Percentiles rank a stretch among this genome's conserved stretches.
Conservation (phyloP, 257 asterid species). For the Nyctanthes arbortristis region DNA sequence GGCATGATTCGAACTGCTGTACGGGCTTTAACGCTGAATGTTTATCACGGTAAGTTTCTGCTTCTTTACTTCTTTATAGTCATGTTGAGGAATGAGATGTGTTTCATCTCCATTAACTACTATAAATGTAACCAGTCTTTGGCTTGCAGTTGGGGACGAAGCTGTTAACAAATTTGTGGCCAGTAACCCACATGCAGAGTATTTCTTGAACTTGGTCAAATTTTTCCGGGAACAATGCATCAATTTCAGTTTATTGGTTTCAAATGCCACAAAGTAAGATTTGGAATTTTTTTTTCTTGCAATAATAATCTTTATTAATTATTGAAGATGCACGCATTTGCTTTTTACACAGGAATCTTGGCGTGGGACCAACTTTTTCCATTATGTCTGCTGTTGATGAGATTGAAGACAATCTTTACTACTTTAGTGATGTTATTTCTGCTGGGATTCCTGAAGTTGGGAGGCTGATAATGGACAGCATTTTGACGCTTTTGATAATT, state of each 20-base stretch:
- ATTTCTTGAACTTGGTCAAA: conserved; percentile 71
- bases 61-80: conserved; percentile 13
- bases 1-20: conserved; percentile 99
- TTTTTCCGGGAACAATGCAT: conserved; percentile 85
- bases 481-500: conserved; percentile 76
- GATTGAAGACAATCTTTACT: conserved; percentile 96
- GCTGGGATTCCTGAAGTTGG: conserved; percentile 99
- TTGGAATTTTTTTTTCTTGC: conserved; percentile 17
- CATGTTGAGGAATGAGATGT: conserved; percentile 10
- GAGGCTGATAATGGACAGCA: conserved; percentile 77
- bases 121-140: conserved; percentile 28
- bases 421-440: conserved; percentile 91
- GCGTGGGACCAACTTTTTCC: conserved; percentile 54
- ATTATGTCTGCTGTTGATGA: conserved; percentile 84
- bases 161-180: conserved; percentile 85
- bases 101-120: conserved; percentile 12
- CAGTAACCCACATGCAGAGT: conserved; percentile 69
- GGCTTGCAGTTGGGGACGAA: conserved; percentile 95
- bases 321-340: conserved; percentile 22
- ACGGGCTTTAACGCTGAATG: conserved; percentile 91
- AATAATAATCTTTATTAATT: conserved; percentile 15
- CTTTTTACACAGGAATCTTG: conserved; percentile 50
- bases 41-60: conserved; percentile 83
- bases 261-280: conserved; percentile 73
- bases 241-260: conserved; percentile 61